Evolutionary conservation across 2,329 filamentous ascomycete genomes (phyloP), one percentile per base, ranked within the genome.

Genomic region (Colletotrichum sojae): DNA sequence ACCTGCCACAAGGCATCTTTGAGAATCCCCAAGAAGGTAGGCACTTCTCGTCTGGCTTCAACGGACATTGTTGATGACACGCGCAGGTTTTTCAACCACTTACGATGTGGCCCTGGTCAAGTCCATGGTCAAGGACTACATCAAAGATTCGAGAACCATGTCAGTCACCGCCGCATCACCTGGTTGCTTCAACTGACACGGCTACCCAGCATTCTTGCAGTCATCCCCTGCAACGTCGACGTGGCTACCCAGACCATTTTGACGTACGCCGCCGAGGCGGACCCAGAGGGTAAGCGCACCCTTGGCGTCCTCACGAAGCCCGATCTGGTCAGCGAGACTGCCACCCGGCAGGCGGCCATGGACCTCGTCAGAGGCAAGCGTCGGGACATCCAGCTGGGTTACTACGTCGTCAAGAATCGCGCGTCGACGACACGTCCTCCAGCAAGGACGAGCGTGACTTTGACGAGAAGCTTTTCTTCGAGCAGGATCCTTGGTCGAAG

Each of bases 291-390:
- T 0, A 70, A 75, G 4, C 71, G 85, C 0, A 87, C 84, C 0
- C 73, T 87, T 8, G 83, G 82, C 0, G 77, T 86, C 3, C 73
- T 86, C 1, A 86, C 84, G 0, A 86, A 86, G 70, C 81, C 83
- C 0, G 83, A 86, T 62, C 75, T 82, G 0, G 78, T 84, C 48
- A 31, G 45, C 4, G 73, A 76, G 48, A 52, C 54, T 0, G 74
- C 70, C 13, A 74, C 69, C 0, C 68, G 75, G 1, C 60, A 59
- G 4, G 68, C 64, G 6, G 66, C 70, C 2, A 67, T 71, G 45
- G 60, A 70, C 9, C 53, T 76, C 0, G n/a, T 76, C 1, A 25
- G 49, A 1, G 73, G 74, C 5, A 66, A 71, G n/a, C 58, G 70
- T 2, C 67, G 70, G 9, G 70, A 63, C 1, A 67, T 76, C 1